Base-by-base conservation (phyloP, 2,329 filamentous ascomycete genomes). In the Fusarium continuum region DNA sequence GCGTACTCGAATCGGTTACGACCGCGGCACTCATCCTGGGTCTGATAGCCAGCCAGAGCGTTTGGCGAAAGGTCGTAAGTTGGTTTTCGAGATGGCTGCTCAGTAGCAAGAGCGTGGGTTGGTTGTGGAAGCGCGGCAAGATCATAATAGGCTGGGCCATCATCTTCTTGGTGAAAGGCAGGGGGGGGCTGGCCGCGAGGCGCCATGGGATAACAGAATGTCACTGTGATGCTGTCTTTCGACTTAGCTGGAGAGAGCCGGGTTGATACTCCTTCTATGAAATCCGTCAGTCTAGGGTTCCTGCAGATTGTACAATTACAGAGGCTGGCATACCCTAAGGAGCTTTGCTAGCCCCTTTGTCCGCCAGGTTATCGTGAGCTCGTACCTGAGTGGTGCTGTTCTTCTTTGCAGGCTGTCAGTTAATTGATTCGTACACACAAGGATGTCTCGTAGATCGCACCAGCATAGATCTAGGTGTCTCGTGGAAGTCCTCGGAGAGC, bases 291-390 rank as follows among this genome's bases (percentile, higher is more conserved):
- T 26, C 19, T 35, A 31, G 3, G 13, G 29, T 19, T 5, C 7
- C 6, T 5, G 19, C 8, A 2, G 14, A 5, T 10, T 19, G 5
- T 8, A 23, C 38, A 36, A 19, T 14, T 3, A 29, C 8, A 28
- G 17, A 20, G n/a, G 7, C 10, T 20, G 14, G 13, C 35, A 28
- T 43, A 62, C 59, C 41, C 59, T 62, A 62, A 44, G 51, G 41
- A 62, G 40, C 31, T 43, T 38, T 34, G 3, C 35, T 19, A 14
- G n/a, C 17, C 39, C 19, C 13, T 14, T 35, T 28, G 6, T 13
- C 13, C n/a, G 25, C 19, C 49, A 46, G 31, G 20, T 17, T 17
- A 13, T 29, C 7, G 14, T 20, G n/a, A n/a, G 13, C 5, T 19
- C 32, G 19, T 10, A 6, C 17, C 29, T 35, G 16, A 16, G 22